Evolutionary conservation across 257 asterid species (phyloP).

Genomic region (Solanum bulbocastanum): DNA sequence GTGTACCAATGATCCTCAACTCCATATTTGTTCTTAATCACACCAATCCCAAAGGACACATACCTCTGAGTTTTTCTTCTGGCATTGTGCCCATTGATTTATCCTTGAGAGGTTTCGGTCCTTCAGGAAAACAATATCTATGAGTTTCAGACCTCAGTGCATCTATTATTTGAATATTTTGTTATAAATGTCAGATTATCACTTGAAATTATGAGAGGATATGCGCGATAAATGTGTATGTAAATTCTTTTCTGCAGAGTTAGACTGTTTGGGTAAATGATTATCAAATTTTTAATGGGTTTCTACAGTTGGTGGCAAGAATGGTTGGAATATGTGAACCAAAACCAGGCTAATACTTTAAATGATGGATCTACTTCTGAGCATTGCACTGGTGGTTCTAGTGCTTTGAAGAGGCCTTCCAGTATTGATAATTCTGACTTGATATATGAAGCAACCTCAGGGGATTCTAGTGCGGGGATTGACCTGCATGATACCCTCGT

Average conservation of each 20-base stretch:
- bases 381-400: conserved; percentile 31
- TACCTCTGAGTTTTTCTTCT: background rate
- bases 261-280: background rate
- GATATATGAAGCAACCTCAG: conserved; percentile 52
- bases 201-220: background rate
- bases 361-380: conserved; percentile 67
- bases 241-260: background rate
- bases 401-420: conserved; percentile 58
- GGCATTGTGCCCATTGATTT: background rate
- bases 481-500: conserved; percentile 90
- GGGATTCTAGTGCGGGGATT: conserved; percentile 45
- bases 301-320: conserved; percentile 95
- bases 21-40: background rate
- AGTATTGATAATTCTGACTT: conserved; percentile 76
- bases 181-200: background rate
- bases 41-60: background rate
- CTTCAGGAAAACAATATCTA: background rate
- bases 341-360: conserved; percentile 30
- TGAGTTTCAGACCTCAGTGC: background rate
- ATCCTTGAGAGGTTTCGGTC: background rate
- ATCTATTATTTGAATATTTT: background rate
- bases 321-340: conserved; percentile 92
- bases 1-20: background rate
- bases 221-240: background rate
- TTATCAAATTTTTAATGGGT: background rate